Conservation (phyloP, 169 alveolate genomes). For the Plasmodium malariae region DNA sequence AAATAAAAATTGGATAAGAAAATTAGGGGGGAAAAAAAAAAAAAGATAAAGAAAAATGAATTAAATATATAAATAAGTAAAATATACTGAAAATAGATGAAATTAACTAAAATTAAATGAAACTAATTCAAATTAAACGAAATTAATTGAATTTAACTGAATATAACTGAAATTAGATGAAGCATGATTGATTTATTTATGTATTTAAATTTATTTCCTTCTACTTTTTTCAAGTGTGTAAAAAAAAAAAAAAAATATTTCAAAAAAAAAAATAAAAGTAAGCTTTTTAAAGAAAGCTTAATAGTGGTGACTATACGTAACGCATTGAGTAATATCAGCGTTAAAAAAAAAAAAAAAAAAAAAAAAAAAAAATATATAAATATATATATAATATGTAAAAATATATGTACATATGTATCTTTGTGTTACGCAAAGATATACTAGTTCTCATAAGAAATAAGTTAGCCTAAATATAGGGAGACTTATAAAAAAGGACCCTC, state of each 20-base stretch:
- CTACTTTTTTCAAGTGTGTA: constrained; percentile 35
- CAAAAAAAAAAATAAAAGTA: too few species aligned
- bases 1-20: not conserved
- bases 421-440: constrained; percentile 11
- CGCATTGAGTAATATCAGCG: too few species aligned
- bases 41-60: not conserved
- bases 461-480: constrained; percentile 21
- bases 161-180: constrained; percentile 6
- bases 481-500: not conserved
- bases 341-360: too few species aligned
- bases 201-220: constrained; percentile 31
- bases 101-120: too few species aligned
- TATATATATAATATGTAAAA: not conserved
- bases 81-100: too few species aligned
- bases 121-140: too few species aligned
- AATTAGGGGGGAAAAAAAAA: not conserved
- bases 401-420: not conserved
- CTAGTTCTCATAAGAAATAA: not conserved
- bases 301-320: too few species aligned
- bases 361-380: too few species aligned
- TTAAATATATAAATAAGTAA: too few species aligned
- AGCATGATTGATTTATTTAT: constrained; percentile 15
- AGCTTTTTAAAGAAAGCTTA: too few species aligned
- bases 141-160: not conserved
- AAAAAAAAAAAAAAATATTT: too few species aligned